phyloP scores from a whole-genome alignment of 2,329 filamentous ascomycete genomes.

The Ascosphaera apis region DNA sequence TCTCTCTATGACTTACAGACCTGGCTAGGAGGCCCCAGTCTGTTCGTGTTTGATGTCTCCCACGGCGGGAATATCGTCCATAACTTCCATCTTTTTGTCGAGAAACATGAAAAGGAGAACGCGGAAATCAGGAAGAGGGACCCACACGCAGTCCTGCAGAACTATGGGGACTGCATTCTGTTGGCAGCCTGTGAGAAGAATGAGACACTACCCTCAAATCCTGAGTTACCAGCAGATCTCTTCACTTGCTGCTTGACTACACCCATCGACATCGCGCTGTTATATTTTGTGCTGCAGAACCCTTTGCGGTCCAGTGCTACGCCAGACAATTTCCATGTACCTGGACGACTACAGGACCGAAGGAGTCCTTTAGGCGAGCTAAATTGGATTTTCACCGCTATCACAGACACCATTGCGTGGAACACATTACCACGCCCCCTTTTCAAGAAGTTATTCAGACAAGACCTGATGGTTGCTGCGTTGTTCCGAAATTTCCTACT shows the following conservation, averaged over 20 bases:
- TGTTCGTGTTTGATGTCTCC: conserved; percentile 96
- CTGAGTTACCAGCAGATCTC: conserved; percentile 73
- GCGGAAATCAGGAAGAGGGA: conserved; percentile 52
- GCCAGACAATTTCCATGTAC: conserved; percentile 67
- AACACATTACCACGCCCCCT: conserved; percentile 73
- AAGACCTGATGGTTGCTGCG: conserved; percentile 97
- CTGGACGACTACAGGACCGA: conserved; percentile 75
- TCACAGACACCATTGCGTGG: conserved; percentile 97
- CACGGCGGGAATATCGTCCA: conserved; percentile 86
- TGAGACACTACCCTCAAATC: conserved; percentile 87
- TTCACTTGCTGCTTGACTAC: conserved; percentile 94
- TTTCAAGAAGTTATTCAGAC: conserved; percentile 91
- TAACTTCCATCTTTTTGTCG: conserved; percentile 83
- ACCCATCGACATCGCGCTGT: conserved; percentile 88
- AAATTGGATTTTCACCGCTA: conserved; percentile 98
- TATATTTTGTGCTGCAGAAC: conserved; percentile 91
- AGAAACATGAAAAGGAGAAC: conserved; percentile 85
- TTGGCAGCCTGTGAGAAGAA: conserved; percentile 75
- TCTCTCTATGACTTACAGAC: conserved; percentile 86
- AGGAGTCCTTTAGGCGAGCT: conserved; percentile 84
- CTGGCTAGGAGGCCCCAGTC: conserved; percentile 84
- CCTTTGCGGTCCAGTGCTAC: conserved; percentile 45
- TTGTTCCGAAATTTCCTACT: conserved; percentile 90
- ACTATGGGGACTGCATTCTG: conserved; percentile 72
- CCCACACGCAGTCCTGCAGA: conserved; percentile 37